Evolutionary conservation across 1,139 yeast species (phyloP).

Genomic region (Magnusiomyces tetraspermus): DNA sequence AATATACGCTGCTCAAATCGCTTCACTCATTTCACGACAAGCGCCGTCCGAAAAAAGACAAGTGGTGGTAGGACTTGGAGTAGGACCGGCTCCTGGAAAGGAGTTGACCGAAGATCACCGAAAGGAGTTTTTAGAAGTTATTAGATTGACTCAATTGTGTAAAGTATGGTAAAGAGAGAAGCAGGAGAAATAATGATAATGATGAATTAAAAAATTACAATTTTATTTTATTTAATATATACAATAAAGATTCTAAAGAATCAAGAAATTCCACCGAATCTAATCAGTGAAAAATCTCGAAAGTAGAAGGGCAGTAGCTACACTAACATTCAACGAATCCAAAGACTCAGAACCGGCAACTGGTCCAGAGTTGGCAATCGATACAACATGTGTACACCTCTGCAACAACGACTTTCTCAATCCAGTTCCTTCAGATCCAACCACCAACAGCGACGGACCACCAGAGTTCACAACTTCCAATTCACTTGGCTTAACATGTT

Average conservation of each 20-base stretch:
- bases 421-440: constrained; percentile 84
- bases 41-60: constrained; percentile 31
- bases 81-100: constrained; percentile 26
- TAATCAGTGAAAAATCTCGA: constrained; percentile 34
- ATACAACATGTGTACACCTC: constrained; percentile 57
- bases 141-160: constrained; percentile 29
- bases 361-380: constrained; percentile 31
- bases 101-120: constrained; percentile 24
- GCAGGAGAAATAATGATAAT: constrained; percentile 43
- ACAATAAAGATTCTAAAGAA: constrained; percentile 5
- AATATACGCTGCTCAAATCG: constrained; percentile 33
- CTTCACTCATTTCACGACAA: constrained; percentile 31
- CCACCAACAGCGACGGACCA: constrained; percentile 58
- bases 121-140: constrained; percentile 27
- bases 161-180: constrained; percentile 86
- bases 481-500: constrained; percentile 36
- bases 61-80: constrained; percentile 33
- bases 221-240: too few relatives aligned
- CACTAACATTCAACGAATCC: constrained; percentile 83
- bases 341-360: constrained; percentile 36
- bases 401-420: constrained; percentile 56
- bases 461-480: constrained; percentile 28
- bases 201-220: too few relatives aligned
- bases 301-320: constrained; percentile 67
- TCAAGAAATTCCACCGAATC: constrained; percentile 24